Percentiles rank a stretch among this genome's conserved stretches.
phyloP scores from a whole-genome alignment of 2,329 filamentous ascomycete genomes.

The Ceratocystiopsis minuta region DNA sequence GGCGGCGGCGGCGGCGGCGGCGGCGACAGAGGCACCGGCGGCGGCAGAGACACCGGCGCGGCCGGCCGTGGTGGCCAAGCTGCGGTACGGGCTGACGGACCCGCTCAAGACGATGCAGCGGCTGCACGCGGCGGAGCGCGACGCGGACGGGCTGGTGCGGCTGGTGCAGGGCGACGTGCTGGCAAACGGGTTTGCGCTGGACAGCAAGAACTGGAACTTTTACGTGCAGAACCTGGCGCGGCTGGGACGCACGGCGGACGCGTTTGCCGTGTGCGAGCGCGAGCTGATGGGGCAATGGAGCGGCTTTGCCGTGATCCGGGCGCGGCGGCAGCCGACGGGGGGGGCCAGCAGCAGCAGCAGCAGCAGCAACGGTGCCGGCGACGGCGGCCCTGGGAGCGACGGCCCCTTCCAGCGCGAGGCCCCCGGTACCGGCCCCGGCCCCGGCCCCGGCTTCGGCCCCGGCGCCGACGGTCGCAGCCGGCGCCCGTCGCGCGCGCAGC shows the following conservation, averaged over 20 bases:
- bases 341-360: no score
- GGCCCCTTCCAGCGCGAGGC: no score
- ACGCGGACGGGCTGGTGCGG: constrained; percentile 30
- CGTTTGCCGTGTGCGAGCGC: constrained; percentile 57
- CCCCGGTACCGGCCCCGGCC: no score
- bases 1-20: not conserved
- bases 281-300: constrained; percentile 64
- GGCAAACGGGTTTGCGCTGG: constrained; percentile 51
- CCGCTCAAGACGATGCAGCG: constrained; percentile 31
- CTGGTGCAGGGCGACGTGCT: constrained; percentile 32
- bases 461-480: no score
- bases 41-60: not conserved
- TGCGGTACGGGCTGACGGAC: constrained; percentile 34
- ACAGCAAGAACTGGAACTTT: constrained; percentile 65
- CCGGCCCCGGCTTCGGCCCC: no score
- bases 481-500: constrained; percentile 8
- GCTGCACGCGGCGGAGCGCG: constrained; percentile 21
- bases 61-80: constrained; percentile 21
- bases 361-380: no score
- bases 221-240: constrained; percentile 51
- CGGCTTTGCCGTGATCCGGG: constrained; percentile 40
- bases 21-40: not conserved
- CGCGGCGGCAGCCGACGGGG: constrained; percentile 2
- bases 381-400: no score
- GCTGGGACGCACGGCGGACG: constrained; percentile 40